Conservation (phyloP, 345 rosid species). For the Acer negundo region DNA sequence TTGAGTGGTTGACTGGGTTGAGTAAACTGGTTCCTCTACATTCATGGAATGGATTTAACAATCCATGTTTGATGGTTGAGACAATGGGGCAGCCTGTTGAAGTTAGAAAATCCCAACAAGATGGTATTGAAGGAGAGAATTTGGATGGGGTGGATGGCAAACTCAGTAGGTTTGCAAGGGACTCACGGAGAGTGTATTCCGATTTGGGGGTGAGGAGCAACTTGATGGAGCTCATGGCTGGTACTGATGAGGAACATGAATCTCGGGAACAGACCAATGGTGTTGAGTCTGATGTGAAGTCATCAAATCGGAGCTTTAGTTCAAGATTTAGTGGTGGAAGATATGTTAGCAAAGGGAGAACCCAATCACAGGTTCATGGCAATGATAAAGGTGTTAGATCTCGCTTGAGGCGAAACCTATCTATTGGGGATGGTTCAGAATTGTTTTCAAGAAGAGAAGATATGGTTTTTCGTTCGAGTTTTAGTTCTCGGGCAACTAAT, state of each 20-base stretch:
- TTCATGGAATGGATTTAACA: conserved; percentile 88
- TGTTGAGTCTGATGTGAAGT: conserved; percentile 21
- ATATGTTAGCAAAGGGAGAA: conserved; percentile 29
- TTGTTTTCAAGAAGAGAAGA: conserved; percentile 26
- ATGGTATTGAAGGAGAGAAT: conserved; percentile 27
- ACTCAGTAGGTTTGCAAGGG: conserved; percentile 34
- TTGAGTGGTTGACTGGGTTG: conserved; percentile 69
- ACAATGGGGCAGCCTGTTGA: conserved; percentile 78
- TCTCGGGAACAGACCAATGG: conserved; percentile 25
- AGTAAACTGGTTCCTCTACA: conserved; percentile 78
- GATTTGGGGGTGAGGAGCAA: conserved; percentile 78
- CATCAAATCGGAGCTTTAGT: conserved; percentile 31
- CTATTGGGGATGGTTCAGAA: conserved; percentile 40
- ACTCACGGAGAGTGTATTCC: conserved; percentile 59
- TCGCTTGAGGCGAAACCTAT: conserved; percentile 31
- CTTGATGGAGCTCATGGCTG: conserved; percentile 72
- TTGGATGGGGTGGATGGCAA: conserved; percentile 39
- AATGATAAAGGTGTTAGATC: conserved; percentile 20
- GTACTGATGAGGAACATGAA: conserved; percentile 43
- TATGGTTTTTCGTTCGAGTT: conserved; percentile 17
- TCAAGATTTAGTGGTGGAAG: conserved; percentile 48
- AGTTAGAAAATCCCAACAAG: conserved; percentile 32
- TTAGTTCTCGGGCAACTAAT: conserved; percentile 21
- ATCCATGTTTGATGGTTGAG: conserved; percentile 98
- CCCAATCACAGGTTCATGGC: conserved; percentile 15